Evolutionary conservation across 2,329 filamentous ascomycete genomes (phyloP).

Genomic region (Venturia oleaginea): DNA sequence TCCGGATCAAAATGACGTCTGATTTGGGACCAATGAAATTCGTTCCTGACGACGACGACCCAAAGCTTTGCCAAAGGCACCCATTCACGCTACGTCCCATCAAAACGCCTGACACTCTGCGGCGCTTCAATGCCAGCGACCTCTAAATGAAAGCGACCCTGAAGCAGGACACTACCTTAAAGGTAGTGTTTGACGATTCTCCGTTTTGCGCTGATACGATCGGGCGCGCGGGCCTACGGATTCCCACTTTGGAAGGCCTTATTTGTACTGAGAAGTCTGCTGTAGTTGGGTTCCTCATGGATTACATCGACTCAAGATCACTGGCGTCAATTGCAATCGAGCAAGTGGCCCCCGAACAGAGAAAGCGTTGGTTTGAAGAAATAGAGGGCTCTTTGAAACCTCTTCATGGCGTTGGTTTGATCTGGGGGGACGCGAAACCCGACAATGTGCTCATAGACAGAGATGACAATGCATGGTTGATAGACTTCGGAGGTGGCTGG

Average conservation of each 20-base stretch:
- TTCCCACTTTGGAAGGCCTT: neutral
- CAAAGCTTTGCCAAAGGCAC: neutral
- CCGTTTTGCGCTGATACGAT: neutral
- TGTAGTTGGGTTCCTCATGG: no score
- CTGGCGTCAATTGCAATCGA: neutral
- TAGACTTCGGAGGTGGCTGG: constrained; percentile 31
- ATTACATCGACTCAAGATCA: no score
- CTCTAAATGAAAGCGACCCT: neutral
- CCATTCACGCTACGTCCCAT: neutral
- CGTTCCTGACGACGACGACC: no score
- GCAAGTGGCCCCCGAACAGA: neutral
- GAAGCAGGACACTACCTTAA: neutral
- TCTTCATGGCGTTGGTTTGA: constrained; percentile 26
- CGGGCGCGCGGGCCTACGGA: neutral
- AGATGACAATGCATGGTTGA: constrained; percentile 28
- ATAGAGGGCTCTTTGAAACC: constrained; percentile 15
- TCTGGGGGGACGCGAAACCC: constrained; percentile 33
- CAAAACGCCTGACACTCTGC: neutral
- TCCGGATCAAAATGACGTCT: no score
- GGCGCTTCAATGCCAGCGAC: neutral
- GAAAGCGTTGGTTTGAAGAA: constrained; percentile 16
- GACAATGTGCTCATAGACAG: constrained; percentile 33
- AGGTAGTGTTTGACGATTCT: neutral
- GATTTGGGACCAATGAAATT: no score
- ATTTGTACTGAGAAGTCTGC: neutral